These are phyloP conservation scores for Neurospora sp. DNA, from an alignment of 495 filamentous ascomycete genomes.

Conservation along the genomic window DNA sequence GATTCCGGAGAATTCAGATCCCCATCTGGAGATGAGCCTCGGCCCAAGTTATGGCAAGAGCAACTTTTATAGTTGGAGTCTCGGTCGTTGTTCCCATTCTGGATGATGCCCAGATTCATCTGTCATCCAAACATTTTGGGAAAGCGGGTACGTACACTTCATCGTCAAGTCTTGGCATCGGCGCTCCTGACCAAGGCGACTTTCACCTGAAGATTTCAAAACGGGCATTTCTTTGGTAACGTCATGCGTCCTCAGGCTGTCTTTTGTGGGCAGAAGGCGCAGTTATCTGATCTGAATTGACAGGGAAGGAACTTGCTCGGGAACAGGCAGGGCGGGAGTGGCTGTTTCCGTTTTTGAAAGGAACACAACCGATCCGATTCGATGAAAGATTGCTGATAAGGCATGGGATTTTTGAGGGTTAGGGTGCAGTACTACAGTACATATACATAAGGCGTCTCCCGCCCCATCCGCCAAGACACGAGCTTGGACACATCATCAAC, in stretches of 20 bases:
- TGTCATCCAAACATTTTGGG: not conserved
- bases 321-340: not conserved
- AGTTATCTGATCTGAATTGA: not conserved
- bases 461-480: not conserved
- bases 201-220: not conserved
- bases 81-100: conserved; percentile 4
- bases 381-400: not conserved
- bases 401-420: not conserved
- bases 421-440: not conserved
- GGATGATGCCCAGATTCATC: not conserved
- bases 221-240: not conserved
- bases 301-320: not conserved
- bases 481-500: not conserved
- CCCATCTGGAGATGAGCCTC: not conserved
- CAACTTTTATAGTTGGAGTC: not conserved
- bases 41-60: not conserved
- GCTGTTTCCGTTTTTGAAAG: not conserved
- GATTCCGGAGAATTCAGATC: not conserved
- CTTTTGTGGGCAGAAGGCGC: not conserved
- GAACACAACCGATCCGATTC: not conserved
- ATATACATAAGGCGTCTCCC: not conserved
- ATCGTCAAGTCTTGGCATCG: not conserved
- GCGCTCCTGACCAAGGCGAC: not conserved
- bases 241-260: not conserved
- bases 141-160: not conserved